Evolutionary conservation across 352 stramenopile genomes (phyloP).

Genomic region (Globisporangium okanoganense): DNA sequence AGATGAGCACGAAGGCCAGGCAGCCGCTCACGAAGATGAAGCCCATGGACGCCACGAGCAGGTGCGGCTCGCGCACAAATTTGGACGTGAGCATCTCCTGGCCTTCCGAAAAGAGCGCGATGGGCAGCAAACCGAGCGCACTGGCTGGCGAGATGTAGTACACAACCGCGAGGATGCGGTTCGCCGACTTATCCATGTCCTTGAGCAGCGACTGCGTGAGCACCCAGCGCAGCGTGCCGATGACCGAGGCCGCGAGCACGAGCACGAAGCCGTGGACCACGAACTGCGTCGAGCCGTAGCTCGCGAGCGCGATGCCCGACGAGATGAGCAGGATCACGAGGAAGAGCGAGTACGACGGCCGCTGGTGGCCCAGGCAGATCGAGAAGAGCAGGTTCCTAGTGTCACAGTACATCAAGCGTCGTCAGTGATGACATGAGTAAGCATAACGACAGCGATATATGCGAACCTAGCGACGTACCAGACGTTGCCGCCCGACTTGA

Average conservation of each 20-base stretch:
- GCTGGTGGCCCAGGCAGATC: conserved; percentile 68
- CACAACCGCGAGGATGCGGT: conserved; percentile 75
- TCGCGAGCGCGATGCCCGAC: conserved; percentile 64
- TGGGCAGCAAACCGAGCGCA: conserved; percentile 62
- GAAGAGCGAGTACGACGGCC: conserved; percentile 44
- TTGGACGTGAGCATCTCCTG: conserved; percentile 44
- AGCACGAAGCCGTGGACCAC: conserved; percentile 64
- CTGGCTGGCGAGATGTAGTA: conserved; percentile 81
- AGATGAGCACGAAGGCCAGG: conserved; percentile 75
- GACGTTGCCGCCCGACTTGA: conserved; percentile 73
- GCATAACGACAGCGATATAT: background rate
- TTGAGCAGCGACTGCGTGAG: conserved; percentile 81
- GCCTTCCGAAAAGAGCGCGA: conserved; percentile 55
- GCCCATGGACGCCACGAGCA: conserved; percentile 46
- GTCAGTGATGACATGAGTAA: background rate
- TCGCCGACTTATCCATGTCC: conserved; percentile 47
- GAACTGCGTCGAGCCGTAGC: conserved; percentile 75
- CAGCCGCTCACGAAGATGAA: conserved; percentile 70
- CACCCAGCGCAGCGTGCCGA: conserved; percentile 75
- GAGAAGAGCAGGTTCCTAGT: conserved; percentile 74
- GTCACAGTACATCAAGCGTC: background rate
- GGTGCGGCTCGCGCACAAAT: conserved; percentile 43
- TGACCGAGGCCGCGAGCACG: conserved; percentile 63
- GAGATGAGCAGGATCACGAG: conserved; percentile 66
- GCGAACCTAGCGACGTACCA: conserved; percentile 29